These are phyloP conservation scores for Amoebophrya sp. DNA, from an alignment of 169 alveolate species.

Conservation along the genomic window DNA sequence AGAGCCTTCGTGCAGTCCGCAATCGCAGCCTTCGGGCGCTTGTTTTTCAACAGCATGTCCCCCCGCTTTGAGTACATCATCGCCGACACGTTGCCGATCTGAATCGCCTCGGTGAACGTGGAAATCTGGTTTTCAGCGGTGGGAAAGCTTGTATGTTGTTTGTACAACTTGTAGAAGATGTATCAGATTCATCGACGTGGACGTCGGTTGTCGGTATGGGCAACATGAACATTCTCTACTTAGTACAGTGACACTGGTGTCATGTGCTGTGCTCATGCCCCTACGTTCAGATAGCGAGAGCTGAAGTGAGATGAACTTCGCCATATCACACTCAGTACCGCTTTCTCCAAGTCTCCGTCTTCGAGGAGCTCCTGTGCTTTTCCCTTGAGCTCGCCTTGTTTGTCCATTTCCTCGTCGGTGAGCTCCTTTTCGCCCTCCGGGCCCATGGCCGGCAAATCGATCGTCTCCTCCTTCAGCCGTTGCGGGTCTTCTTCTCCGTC, in stretches of 20 bases:
- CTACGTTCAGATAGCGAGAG: no score
- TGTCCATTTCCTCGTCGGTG: constrained; percentile 32
- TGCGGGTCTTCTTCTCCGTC: constrained; percentile 27
- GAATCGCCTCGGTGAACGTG: constrained; percentile 25
- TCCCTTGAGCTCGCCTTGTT: constrained; percentile 28
- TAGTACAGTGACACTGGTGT: no score
- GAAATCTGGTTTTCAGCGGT: no score
- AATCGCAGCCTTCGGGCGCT: constrained; percentile 39
- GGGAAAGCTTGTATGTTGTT: no score
- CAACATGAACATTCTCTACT: no score
- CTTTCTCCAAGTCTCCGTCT: constrained; percentile 34
- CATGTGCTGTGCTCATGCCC: no score
- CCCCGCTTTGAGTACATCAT: constrained; percentile 42
- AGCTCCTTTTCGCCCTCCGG: constrained; percentile 34
- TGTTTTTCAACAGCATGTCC: constrained; percentile 28
- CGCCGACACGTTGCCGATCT: constrained; percentile 37
- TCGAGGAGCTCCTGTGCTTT: constrained; percentile 30
- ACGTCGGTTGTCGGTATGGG: no score
- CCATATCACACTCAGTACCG: constrained; percentile 31
- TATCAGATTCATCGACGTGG: no score
- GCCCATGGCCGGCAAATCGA: constrained; percentile 34
- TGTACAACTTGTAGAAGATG: no score
- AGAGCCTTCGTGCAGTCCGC: constrained; percentile 37
- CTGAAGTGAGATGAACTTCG: no score
- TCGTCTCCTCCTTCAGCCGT: constrained; percentile 27